phyloP scores from a whole-genome alignment of 2,329 filamentous ascomycete genomes.

The Aspergillus floridensis region DNA sequence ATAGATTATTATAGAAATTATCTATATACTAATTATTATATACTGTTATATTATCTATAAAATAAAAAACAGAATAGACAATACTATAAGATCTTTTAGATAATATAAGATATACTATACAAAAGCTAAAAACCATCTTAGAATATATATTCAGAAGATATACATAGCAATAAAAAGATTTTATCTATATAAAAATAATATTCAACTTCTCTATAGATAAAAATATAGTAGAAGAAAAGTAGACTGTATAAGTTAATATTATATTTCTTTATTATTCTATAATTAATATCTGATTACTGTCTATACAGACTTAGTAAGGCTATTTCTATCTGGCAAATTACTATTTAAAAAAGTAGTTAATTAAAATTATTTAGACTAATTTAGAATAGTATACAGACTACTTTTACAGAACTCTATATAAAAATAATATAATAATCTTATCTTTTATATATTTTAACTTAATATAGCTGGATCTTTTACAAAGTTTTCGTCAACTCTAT shows the following conservation, averaged over 20 bases:
- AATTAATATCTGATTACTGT: neutral
- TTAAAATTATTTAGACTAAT: too few species aligned
- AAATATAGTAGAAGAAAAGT: constrained; percentile 1
- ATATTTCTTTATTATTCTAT: constrained; percentile 1
- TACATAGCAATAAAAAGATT: neutral
- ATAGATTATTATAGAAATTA: constrained; percentile 1
- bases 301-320: too few species aligned
- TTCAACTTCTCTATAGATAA: constrained; percentile 1
- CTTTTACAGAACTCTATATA: too few species aligned
- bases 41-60: constrained; percentile 1
- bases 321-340: too few species aligned
- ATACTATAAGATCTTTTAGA: neutral
- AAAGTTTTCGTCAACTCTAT: too few species aligned
- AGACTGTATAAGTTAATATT: neutral
- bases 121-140: neutral
- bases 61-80: constrained; percentile 1
- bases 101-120: constrained; percentile 1
- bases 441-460: too few species aligned
- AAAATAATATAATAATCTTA: too few species aligned
- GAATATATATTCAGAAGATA: neutral
- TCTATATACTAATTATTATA: neutral
- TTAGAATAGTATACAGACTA: too few species aligned
- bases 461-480: too few species aligned
- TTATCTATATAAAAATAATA: constrained; percentile 1
- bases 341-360: too few species aligned